Base-by-base conservation (phyloP, 306 rosid genomes). In the Sesbania bispinosa region DNA sequence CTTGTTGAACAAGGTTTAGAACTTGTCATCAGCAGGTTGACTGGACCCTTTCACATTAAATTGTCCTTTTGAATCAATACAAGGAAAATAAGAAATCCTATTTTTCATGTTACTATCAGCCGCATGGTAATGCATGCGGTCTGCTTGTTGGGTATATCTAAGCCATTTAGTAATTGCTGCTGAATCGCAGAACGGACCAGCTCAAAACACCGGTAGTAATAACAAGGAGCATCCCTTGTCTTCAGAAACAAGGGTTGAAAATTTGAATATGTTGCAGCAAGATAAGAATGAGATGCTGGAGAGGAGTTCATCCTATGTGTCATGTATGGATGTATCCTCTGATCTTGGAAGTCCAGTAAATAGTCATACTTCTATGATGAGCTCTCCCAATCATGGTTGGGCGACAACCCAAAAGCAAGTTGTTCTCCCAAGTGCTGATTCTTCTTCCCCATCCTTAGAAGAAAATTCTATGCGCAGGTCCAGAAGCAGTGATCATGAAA, bases 301-400 rank as follows among this genome's bases (percentile, higher is more conserved):
- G 82, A 64, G 75, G 66, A 79, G 85, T 81, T 81, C 90, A 57
- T 88, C 87, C 5, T 55, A 74, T 69, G 67, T 85, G 6, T 82
- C 93, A 21, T 80, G 92, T 24, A 46, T 79, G 52, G 91, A 93
- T 80, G 67, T 82, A 13, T 84, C 87, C 16, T 87, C 87, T 73
- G 89, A 77, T 70, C 64, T 80, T 16, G 90, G 84, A 50, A 88
- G 87, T 81, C 87, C 92, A n/a, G 83, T 70, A 85, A 75, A 84
- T 73, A 80, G 68, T 81, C 80, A 67, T 70, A 57, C 83, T 75
- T 79, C 86, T 27, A 59, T 51, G 38, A 70, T 64, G 33, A 74
- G 48, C 65, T 81, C 86, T 68, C 78, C 81, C 48, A 64, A 54
- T 71, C 69, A 80, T 57, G 83, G 77, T 74, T 77, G 69, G 35